phyloP scores from a whole-genome alignment of 163 green algal genomes.

The Coccomyxa subellipsoidea region DNA sequence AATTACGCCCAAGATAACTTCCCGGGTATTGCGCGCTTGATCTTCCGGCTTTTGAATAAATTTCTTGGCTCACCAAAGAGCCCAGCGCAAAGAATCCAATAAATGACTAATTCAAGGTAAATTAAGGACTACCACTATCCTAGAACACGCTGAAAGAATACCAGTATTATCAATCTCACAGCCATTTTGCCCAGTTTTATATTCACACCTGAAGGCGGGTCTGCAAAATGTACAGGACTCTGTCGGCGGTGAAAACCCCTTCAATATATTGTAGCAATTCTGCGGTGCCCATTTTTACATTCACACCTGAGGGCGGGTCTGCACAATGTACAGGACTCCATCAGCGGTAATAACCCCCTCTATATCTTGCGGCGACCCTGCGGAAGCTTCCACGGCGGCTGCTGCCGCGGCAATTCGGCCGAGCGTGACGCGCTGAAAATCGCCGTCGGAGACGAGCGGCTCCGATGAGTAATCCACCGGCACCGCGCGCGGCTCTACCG shows the following conservation, averaged over 20 bases:
- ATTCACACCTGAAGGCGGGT: conserved; percentile 24
- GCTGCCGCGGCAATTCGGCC: conserved; percentile 10
- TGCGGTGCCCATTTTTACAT: background rate
- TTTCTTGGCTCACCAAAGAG: no score
- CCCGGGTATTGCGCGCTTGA: no score
- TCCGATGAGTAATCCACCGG: conserved; percentile 23
- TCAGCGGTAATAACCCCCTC: conserved; percentile 32
- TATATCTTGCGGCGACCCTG: conserved; percentile 32
- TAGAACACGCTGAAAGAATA: no score
- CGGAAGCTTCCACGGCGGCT: conserved; percentile 17
- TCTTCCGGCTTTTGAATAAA: no score
- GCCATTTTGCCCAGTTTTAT: no score
- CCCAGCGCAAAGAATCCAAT: no score
- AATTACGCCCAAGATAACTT: no score
- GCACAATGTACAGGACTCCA: conserved; percentile 28
- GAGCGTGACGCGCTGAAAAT: conserved; percentile 16
- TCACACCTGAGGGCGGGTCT: conserved; percentile 31
- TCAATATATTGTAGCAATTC: conserved; percentile 40
- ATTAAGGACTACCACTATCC: no score
- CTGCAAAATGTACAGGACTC: conserved; percentile 33
- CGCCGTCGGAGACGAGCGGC: conserved; percentile 12
- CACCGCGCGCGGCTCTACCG: background rate
- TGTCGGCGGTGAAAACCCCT: conserved; percentile 25
- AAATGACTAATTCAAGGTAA: no score
- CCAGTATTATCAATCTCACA: no score